Percentiles rank a stretch among this genome's conserved stretches.
Conservation (phyloP, 2,329 filamentous ascomycete genomes). For the Harringtonia lauricola region DNA sequence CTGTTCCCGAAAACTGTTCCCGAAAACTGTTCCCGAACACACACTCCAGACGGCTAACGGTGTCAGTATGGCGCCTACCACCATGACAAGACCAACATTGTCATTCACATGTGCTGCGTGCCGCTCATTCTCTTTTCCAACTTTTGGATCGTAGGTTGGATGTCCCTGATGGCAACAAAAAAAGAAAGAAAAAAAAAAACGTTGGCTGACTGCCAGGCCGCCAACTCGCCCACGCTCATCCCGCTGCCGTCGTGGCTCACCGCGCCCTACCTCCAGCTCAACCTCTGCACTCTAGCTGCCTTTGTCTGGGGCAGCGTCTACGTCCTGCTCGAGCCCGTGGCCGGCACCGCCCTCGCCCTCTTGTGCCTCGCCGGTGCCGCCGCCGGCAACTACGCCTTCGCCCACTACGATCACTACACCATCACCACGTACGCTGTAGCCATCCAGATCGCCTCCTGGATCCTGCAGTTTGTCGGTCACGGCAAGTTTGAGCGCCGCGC, state of each 20-base stretch:
- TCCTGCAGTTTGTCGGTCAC: constrained; percentile 85
- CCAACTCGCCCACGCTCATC: constrained; percentile 52
- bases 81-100: constrained; percentile 64
- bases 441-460: constrained; percentile 62
- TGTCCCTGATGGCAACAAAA: constrained; percentile 1
- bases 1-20: too few relatives aligned
- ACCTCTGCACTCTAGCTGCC: constrained; percentile 52
- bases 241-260: constrained; percentile 56
- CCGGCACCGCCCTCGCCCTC: constrained; percentile 65
- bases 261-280: constrained; percentile 55
- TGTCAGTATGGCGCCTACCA: constrained; percentile 74
- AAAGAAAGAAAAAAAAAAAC: too few relatives aligned
- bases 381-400: constrained; percentile 62
- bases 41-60: neutral
- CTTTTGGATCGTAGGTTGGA: constrained; percentile 52
- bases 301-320: constrained; percentile 69
- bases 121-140: constrained; percentile 62
- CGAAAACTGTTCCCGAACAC: neutral
- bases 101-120: constrained; percentile 71
- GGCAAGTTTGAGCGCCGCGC: constrained; percentile 80
- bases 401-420: constrained; percentile 39
- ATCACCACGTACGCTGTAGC: constrained; percentile 47
- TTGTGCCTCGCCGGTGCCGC: constrained; percentile 68
- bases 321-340: constrained; percentile 86
- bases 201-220: constrained; percentile 35